Evolutionary conservation across 306 rosid species (phyloP).

Genomic region (Castanospermum australe): DNA sequence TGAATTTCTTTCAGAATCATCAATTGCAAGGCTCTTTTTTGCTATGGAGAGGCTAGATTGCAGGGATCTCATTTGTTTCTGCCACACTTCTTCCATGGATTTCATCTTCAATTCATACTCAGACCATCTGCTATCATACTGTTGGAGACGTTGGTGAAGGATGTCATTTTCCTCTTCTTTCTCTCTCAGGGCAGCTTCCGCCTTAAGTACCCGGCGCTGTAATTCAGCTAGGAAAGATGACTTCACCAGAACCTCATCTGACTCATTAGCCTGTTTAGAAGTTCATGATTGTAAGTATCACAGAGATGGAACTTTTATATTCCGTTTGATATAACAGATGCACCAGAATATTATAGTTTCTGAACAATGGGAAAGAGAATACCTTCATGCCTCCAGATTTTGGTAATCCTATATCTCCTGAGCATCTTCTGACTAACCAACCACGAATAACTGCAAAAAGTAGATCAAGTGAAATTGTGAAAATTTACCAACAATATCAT

Average conservation of each 20-base stretch:
- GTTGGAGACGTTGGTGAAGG: slow-evolving; percentile 89
- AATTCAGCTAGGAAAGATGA: slow-evolving; percentile 81
- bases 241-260: slow-evolving; percentile 84
- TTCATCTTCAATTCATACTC: slow-evolving; percentile 93
- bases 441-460: slow-evolving; percentile 76
- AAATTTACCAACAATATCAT: slow-evolving; percentile 4
- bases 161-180: slow-evolving; percentile 95
- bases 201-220: slow-evolving; percentile 87
- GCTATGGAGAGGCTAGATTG: slow-evolving; percentile 98
- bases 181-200: slow-evolving; percentile 83
- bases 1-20: slow-evolving; percentile 86
- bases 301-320: not conserved
- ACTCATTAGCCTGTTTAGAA: slow-evolving; percentile 55
- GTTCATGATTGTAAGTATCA: slow-evolving; percentile 24
- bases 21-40: slow-evolving; percentile 88
- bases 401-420: slow-evolving; percentile 70
- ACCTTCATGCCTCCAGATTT: slow-evolving; percentile 61
- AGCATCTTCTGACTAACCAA: slow-evolving; percentile 85
- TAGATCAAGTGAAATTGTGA: slow-evolving; percentile 18
- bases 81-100: slow-evolving; percentile 99
- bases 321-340: not conserved
- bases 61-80: slow-evolving; percentile 95
- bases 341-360: slow-evolving; percentile 1
- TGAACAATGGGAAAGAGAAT: slow-evolving; percentile 25
- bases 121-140: slow-evolving; percentile 93